These are phyloP conservation scores for Austroboletus eburneus DNA, from an alignment of 768 basidiomycete species.

Conservation along the genomic window DNA sequence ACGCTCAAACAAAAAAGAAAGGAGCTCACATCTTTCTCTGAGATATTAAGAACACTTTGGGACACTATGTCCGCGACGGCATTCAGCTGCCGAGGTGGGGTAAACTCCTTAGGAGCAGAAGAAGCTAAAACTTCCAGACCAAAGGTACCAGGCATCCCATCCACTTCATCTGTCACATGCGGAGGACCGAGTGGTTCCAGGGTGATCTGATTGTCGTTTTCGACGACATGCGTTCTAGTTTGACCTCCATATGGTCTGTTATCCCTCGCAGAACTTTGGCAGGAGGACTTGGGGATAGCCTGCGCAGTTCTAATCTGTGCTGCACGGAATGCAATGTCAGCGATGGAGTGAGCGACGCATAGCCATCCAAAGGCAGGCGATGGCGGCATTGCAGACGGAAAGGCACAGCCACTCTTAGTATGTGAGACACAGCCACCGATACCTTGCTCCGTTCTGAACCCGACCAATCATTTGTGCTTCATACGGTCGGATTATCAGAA, in stretches of 20 bases:
- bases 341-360: slow-evolving; percentile 57
- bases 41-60: background rate
- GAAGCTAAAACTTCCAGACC: background rate
- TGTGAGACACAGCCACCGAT: slow-evolving; percentile 19
- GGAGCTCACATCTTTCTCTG: slow-evolving; percentile 6
- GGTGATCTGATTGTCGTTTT: background rate
- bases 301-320: slow-evolving; percentile 53
- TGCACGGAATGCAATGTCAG: slow-evolving; percentile 61
- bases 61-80: background rate
- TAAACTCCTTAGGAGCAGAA: background rate
- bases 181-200: background rate
- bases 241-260: background rate
- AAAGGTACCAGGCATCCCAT: background rate
- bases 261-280: background rate
- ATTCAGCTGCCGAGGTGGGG: background rate
- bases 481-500: slow-evolving; percentile 6
- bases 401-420: background rate
- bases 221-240: background rate
- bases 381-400: slow-evolving; percentile 50
- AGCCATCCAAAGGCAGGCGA: slow-evolving; percentile 69
- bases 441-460: slow-evolving; percentile 5
- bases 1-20: background rate
- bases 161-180: background rate
- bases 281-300: slow-evolving; percentile 3
- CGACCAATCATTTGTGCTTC: slow-evolving; percentile 9